Evolutionary conservation across 768 basidiomycete genomes (phyloP).

Genomic region (Mycena filopes): DNA sequence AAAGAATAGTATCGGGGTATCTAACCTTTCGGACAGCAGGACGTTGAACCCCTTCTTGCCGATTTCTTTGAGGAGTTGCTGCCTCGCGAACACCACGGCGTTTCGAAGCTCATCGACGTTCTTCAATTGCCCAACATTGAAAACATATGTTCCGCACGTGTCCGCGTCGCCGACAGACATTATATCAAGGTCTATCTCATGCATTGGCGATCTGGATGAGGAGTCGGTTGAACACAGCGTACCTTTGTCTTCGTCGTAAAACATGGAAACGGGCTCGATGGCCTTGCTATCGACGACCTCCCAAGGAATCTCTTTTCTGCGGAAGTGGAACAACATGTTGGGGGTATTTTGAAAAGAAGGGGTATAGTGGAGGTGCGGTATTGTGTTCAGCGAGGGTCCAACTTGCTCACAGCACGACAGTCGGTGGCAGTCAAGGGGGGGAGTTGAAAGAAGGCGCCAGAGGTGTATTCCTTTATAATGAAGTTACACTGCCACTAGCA

Average conservation of each 20-base stretch:
- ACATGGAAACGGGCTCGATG: conserved; percentile 73
- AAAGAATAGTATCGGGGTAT: conserved; percentile 5
- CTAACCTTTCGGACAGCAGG: conserved; percentile 74
- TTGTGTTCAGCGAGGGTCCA: background rate
- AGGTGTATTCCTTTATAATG: conserved; percentile 15
- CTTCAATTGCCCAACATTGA: conserved; percentile 62
- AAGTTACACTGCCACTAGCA: conserved; percentile 12
- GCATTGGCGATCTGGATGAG: background rate
- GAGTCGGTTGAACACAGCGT: conserved; percentile 29
- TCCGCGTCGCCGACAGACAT: conserved; percentile 62
- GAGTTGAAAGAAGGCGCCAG: background rate
- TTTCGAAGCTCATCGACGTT: conserved; percentile 59
- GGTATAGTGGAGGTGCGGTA: background rate
- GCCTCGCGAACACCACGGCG: conserved; percentile 70
- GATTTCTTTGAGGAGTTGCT: conserved; percentile 69
- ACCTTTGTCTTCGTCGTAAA: conserved; percentile 69
- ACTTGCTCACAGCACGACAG: background rate
- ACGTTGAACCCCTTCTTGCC: conserved; percentile 68
- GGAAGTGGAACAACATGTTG: conserved; percentile 55
- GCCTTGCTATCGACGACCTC: conserved; percentile 78
- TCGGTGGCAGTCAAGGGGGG: background rate
- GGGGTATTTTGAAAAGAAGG: conserved; percentile 1
- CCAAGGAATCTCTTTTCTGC: conserved; percentile 74
- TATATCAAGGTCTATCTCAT: conserved; percentile 65
- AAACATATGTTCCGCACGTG: conserved; percentile 70